These are phyloP conservation scores for Vitis hybrid DNA, from an alignment of 177 flowering plant species.

Conservation along the genomic window DNA sequence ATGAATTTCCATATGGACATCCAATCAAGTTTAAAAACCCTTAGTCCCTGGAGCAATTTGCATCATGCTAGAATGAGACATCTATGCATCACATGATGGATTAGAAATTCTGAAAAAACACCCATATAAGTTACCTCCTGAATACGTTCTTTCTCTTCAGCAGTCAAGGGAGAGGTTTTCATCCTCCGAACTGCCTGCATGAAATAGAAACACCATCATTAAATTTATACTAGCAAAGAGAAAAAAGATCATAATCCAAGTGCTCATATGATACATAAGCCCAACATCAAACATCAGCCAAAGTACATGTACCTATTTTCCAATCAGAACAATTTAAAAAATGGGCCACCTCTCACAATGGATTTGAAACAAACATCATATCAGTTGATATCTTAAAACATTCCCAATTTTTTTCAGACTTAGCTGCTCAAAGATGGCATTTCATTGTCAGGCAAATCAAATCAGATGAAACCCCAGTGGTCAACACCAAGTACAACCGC, in stretches of 20 bases:
- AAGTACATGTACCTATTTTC: not conserved
- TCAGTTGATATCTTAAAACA: not conserved
- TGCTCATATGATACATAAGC: not conserved
- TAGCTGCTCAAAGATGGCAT: too few species aligned
- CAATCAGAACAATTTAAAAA: not conserved
- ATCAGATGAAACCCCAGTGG: too few species aligned
- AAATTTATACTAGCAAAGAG: not conserved
- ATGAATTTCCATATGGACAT: conserved; percentile 73
- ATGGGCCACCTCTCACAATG: not conserved
- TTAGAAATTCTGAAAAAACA: not conserved
- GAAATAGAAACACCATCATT: conserved; percentile 7
- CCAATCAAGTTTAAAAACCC: conserved; percentile 73
- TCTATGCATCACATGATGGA: not conserved
- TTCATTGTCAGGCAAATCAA: too few species aligned
- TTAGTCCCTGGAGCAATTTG: conserved; percentile 60
- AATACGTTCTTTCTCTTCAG: conserved; percentile 75
- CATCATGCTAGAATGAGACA: conserved; percentile 2
- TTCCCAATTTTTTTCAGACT: not conserved
- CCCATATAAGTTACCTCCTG: conserved; percentile 53
- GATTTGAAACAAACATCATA: not conserved
- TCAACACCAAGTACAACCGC: too few species aligned
- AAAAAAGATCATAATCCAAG: not conserved
- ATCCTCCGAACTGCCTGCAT: conserved; percentile 85
- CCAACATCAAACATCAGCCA: too few species aligned
- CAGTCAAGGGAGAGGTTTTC: conserved; percentile 88